A percentile compares a stretch with the other conserved stretches of the same genome.
These are phyloP conservation scores for Nakaseomyces kungkrabaensis DNA, from an alignment of 1,139 yeast genomes.

Conservation along the genomic window DNA sequence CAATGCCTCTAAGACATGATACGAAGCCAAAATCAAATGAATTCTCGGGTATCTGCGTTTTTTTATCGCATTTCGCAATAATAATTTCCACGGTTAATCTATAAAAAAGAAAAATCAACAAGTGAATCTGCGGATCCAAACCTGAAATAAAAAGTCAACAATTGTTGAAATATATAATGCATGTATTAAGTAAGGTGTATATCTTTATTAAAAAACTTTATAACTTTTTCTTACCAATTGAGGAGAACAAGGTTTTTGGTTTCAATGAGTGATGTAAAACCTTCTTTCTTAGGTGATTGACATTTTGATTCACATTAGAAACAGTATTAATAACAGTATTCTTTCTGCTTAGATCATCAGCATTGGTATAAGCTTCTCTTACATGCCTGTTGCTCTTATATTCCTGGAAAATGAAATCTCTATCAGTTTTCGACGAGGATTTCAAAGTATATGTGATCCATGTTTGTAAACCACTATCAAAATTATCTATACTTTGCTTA, in stretches of 20 bases:
- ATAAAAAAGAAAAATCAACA: neutral
- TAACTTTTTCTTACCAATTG: conserved; percentile 26
- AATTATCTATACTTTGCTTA: conserved; percentile 14
- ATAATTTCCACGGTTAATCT: too few relatives aligned
- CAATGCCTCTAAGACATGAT: conserved; percentile 18
- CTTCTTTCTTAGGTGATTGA: conserved; percentile 27
- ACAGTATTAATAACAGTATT: conserved; percentile 28
- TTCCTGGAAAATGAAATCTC: conserved; percentile 24
- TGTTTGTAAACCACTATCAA: conserved; percentile 24
- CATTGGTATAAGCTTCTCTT: conserved; percentile 29
- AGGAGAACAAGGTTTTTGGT: conserved; percentile 27
- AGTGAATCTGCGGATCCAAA: neutral
- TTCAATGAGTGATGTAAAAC: conserved; percentile 29
- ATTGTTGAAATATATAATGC: neutral
- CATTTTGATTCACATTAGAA: conserved; percentile 29
- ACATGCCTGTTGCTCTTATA: conserved; percentile 28
- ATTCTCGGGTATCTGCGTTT: too few relatives aligned
- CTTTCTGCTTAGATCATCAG: conserved; percentile 28
- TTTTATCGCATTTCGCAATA: too few relatives aligned
- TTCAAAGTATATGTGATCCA: conserved; percentile 28
- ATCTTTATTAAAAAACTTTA: neutral
- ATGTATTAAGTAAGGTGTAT: too few relatives aligned
- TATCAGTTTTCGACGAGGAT: conserved; percentile 19
- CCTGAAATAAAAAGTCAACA: too few relatives aligned
- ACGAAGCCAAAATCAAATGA: neutral